Conservation (phyloP, 345 rosid species). For the Citrus sp. region DNA sequence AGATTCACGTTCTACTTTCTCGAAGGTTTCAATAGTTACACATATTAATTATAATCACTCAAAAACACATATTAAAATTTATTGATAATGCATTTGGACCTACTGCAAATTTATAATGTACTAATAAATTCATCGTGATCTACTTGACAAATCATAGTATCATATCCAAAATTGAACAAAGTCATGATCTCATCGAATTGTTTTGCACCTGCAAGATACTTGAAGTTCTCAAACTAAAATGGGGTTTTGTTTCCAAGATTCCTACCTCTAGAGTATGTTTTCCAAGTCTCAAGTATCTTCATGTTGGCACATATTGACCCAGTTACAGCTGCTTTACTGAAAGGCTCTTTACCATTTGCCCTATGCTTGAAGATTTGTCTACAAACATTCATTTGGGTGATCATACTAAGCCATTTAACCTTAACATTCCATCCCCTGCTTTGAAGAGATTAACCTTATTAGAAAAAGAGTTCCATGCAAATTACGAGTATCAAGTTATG, state of each 20-base stretch:
- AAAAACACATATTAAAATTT: too few species aligned
- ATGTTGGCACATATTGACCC: not conserved
- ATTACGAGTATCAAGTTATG: not conserved
- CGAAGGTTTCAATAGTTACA: too few species aligned
- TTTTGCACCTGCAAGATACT: not conserved
- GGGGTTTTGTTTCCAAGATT: not conserved
- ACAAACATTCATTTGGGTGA: not conserved
- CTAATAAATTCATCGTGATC: too few species aligned
- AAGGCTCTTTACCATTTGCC: not conserved
- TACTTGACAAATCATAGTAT: too few species aligned
- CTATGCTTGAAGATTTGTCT: not conserved
- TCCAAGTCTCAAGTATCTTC: constrained; percentile 1
- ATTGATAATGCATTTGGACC: too few species aligned
- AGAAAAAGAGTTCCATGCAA: not conserved
- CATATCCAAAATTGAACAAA: too few species aligned
- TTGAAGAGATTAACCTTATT: not conserved
- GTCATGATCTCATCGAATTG: not conserved
- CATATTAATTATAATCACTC: too few species aligned
- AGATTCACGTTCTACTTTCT: too few species aligned
- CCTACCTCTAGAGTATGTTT: not conserved
- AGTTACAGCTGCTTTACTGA: not conserved
- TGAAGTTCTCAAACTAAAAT: not conserved
- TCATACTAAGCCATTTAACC: not conserved
- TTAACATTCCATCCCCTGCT: not conserved
- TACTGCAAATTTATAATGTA: too few species aligned